Evolutionary conservation across 2,329 filamentous ascomycete species (phyloP).

Genomic region (Talaromyces sp.): DNA sequence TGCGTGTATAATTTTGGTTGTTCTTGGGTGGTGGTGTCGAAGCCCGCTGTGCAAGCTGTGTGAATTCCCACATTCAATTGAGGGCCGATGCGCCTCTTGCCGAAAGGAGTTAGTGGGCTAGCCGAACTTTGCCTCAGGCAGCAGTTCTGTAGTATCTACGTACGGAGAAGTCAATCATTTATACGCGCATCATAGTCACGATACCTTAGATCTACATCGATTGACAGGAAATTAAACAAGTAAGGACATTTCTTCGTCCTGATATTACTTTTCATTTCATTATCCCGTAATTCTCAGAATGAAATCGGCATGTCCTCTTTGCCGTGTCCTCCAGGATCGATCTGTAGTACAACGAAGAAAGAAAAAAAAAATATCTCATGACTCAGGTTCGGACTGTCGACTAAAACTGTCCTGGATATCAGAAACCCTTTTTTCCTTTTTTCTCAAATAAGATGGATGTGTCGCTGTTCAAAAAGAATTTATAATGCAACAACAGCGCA

Average conservation of each 20-base stretch:
- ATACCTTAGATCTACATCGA: background rate
- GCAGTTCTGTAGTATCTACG: background rate
- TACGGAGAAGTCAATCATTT: background rate
- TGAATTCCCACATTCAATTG: slow-evolving; percentile 23
- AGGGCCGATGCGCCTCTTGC: slow-evolving; percentile 25
- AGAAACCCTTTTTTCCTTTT: slow-evolving; percentile 29
- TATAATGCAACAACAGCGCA: slow-evolving; percentile 38
- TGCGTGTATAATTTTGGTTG: slow-evolving; percentile 34
- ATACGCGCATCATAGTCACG: background rate
- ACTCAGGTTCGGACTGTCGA: slow-evolving; percentile 18
- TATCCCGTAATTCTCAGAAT: slow-evolving; percentile 16
- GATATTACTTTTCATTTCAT: slow-evolving; percentile 17
- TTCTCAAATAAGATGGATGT: slow-evolving; percentile 26
- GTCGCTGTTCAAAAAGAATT: slow-evolving; percentile 30
- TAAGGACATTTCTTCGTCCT: slow-evolving; percentile 13
- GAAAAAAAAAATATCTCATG: slow-evolving; percentile 15
- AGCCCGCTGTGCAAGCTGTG: slow-evolving; percentile 30
- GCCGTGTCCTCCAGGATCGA: slow-evolving; percentile 15
- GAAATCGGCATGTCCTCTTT: slow-evolving; percentile 16
- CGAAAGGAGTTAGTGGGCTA: slow-evolving; percentile 38
- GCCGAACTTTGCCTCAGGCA: slow-evolving; percentile 27
- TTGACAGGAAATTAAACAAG: background rate
- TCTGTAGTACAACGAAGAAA: slow-evolving; percentile 16
- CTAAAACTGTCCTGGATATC: slow-evolving; percentile 29
- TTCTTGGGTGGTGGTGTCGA: slow-evolving; percentile 30